Evolutionary conservation across 1,284 basidiomycete genomes (phyloP).

Genomic region (Sanghuangporus sanghuang): DNA sequence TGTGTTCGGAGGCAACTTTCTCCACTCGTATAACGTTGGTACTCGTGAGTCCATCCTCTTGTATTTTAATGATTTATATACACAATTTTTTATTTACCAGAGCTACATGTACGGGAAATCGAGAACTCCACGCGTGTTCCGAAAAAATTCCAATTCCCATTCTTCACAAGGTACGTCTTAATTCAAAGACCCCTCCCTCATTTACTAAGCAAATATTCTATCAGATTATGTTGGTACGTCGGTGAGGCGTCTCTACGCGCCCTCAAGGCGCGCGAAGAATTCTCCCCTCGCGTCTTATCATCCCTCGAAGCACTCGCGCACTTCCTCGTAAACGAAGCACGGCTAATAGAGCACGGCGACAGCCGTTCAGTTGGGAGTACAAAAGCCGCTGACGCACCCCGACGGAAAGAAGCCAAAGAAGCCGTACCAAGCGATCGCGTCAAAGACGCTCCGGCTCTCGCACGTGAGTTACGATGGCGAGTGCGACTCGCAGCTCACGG

Average conservation of each 20-base stretch:
- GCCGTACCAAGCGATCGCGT: constrained; percentile 77
- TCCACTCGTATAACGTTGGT: constrained; percentile 78
- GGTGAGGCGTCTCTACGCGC: constrained; percentile 74
- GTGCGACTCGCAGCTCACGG: constrained; percentile 60
- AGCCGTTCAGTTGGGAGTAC: constrained; percentile 34
- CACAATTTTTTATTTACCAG: constrained; percentile 34
- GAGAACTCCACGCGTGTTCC: constrained; percentile 92
- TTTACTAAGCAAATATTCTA: constrained; percentile 22
- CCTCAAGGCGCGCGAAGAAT: constrained; percentile 59
- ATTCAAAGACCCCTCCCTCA: background rate
- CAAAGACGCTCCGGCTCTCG: constrained; percentile 72
- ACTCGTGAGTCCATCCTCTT: constrained; percentile 51
- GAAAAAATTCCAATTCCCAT: constrained; percentile 90
- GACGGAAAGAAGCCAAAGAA: constrained; percentile 69
- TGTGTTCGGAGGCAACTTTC: constrained; percentile 96
- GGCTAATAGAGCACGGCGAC: constrained; percentile 59
- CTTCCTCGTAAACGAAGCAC: constrained; percentile 76
- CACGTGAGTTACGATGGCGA: constrained; percentile 80
- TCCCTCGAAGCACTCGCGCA: constrained; percentile 67
- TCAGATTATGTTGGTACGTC: constrained; percentile 86
- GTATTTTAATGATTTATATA: background rate
- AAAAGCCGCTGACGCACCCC: constrained; percentile 19
- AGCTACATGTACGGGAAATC: constrained; percentile 84
- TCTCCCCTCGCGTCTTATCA: constrained; percentile 60
- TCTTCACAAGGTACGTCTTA: constrained; percentile 65